Percentiles rank a stretch among this genome's conserved stretches.
Evolutionary conservation across 2,329 filamentous ascomycete species (phyloP).

Genomic region (Cytospora chrysosperma): DNA sequence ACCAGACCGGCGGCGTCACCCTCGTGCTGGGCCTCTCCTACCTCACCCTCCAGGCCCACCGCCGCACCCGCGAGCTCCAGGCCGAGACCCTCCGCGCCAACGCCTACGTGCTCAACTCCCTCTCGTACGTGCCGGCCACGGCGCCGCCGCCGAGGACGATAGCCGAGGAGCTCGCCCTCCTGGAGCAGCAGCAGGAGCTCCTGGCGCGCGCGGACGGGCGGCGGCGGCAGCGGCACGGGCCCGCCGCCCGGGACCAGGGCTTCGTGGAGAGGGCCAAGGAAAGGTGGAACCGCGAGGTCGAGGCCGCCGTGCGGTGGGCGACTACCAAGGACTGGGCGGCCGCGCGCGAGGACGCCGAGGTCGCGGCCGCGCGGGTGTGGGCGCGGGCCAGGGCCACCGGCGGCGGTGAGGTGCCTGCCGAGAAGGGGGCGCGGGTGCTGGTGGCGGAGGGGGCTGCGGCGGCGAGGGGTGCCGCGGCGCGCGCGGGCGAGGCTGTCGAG

Average conservation of each 20-base stretch:
- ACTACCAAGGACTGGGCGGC: slow-evolving; percentile 66
- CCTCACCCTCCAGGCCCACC: slow-evolving; percentile 68
- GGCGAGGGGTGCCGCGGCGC: slow-evolving; percentile 25
- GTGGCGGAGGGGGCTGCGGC: slow-evolving; percentile 21
- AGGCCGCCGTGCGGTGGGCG: slow-evolving; percentile 63
- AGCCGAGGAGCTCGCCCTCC: slow-evolving; percentile 22
- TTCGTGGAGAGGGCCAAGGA: slow-evolving; percentile 70
- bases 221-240: background rate
- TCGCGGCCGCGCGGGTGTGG: slow-evolving; percentile 46
- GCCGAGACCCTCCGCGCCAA: slow-evolving; percentile 57
- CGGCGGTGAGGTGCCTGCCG: slow-evolving; percentile 35
- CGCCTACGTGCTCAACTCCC: slow-evolving; percentile 50
- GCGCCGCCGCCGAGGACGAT: slow-evolving; percentile 42
- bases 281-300: slow-evolving; percentile 74
- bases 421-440: slow-evolving; percentile 29
- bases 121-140: slow-evolving; percentile 48
- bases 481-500: slow-evolving; percentile 29
- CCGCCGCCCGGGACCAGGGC: slow-evolving; percentile 40
- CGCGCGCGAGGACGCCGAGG: slow-evolving; percentile 59
- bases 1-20: slow-evolving; percentile 74
- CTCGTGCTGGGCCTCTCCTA: slow-evolving; percentile 73
- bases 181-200: slow-evolving; percentile 24
- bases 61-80: slow-evolving; percentile 63
- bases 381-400: slow-evolving; percentile 33
- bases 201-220: slow-evolving; percentile 14